Evolutionary conservation across 176 grass and related monocot species (phyloP).

Genomic region (Carex kokanica): DNA sequence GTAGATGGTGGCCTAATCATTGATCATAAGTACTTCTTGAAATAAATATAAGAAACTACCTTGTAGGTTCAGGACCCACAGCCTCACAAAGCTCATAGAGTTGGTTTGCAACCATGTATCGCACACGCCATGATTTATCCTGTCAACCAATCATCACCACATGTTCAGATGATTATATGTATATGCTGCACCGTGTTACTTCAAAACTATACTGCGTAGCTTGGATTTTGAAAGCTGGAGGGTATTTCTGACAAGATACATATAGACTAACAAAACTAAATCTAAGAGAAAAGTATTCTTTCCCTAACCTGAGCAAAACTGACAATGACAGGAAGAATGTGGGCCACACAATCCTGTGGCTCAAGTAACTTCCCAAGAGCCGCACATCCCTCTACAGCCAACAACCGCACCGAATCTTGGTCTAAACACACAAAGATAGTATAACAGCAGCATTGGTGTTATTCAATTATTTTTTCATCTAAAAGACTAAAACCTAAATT

Average conservation of each 20-base stretch:
- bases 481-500: neutral
- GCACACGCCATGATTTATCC: slow-evolving; percentile 99
- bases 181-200: neutral
- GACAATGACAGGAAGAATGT: slow-evolving; percentile 85
- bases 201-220: neutral
- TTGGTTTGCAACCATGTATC: slow-evolving; percentile 98
- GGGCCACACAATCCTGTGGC: slow-evolving; percentile 80
- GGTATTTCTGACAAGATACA: neutral
- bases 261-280: neutral
- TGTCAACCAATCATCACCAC: slow-evolving; percentile 22
- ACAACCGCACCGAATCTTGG: slow-evolving; percentile 89
- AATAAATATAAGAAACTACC: slow-evolving; percentile 33
- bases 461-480: neutral
- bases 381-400: slow-evolving; percentile 94
- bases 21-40: slow-evolving; percentile 1
- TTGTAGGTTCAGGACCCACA: slow-evolving; percentile 78
- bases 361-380: slow-evolving; percentile 94
- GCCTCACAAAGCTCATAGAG: slow-evolving; percentile 90
- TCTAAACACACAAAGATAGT: slow-evolving; percentile 40
- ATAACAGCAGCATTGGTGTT: neutral
- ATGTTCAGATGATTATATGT: neutral
- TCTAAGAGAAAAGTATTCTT: neutral
- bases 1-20: neutral
- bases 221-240: neutral
- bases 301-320: slow-evolving; percentile 80